Conservation (phyloP, 345 rosid species). For the Eucalyptus viminalis region DNA sequence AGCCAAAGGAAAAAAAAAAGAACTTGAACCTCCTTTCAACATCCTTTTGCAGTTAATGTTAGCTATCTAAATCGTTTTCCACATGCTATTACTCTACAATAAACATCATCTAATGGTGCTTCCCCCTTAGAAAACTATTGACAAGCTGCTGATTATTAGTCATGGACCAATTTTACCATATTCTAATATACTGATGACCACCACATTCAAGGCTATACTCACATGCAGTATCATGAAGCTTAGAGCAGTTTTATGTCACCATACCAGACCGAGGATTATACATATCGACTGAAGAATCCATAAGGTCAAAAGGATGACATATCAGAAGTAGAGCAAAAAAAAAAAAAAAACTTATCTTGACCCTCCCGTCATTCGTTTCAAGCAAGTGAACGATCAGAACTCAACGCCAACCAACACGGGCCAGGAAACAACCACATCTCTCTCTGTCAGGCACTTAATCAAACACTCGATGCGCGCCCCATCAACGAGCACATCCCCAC, state of each 20-base stretch:
- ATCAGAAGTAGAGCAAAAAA: neutral
- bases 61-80: neutral
- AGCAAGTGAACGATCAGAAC: neutral
- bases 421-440: neutral
- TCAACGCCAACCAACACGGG: neutral
- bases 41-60: neutral
- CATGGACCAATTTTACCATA: neutral
- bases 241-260: neutral
- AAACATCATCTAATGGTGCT: neutral
- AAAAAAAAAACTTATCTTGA: neutral
- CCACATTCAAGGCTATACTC: neutral
- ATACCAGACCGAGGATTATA: neutral
- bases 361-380: neutral
- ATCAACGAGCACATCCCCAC: neutral
- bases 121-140: neutral
- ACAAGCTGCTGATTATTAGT: neutral
- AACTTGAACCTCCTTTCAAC: neutral
- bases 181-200: neutral
- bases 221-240: neutral
- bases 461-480: neutral
- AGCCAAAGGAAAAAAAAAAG: neutral
- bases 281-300: neutral
- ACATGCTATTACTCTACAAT: neutral
- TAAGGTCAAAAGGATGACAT: neutral
- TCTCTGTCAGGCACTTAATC: neutral